Evolutionary conservation across 768 basidiomycete species (phyloP).

Genomic region (Favolaschia claudopus): DNA sequence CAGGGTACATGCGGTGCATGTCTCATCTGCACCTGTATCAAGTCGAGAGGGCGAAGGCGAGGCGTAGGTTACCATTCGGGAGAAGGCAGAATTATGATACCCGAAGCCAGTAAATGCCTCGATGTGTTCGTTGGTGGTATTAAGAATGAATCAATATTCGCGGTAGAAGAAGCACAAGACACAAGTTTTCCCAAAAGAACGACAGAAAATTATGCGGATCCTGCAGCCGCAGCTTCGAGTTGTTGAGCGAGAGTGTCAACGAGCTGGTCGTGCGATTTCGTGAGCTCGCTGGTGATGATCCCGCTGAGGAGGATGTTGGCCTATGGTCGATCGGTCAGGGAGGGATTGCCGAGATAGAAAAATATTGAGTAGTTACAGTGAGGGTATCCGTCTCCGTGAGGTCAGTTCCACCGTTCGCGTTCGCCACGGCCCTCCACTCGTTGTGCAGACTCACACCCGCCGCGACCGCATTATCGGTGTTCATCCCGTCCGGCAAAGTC

Average conservation of each 20-base stretch:
- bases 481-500: slow-evolving; percentile 18
- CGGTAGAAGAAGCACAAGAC: too few relatives aligned
- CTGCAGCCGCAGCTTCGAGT: slow-evolving; percentile 19
- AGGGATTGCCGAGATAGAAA: background rate
- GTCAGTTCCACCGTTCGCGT: slow-evolving; percentile 19
- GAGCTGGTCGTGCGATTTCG: slow-evolving; percentile 24
- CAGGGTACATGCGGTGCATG: too few relatives aligned
- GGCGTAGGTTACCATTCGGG: too few relatives aligned
- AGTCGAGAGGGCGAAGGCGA: too few relatives aligned
- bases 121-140: too few relatives aligned
- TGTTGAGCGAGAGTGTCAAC: slow-evolving; percentile 20
- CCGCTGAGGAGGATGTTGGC: slow-evolving; percentile 22
- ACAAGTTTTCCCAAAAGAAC: too few relatives aligned
- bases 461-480: slow-evolving; percentile 18
- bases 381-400: slow-evolving; percentile 28
- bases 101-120: too few relatives aligned
- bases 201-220: background rate
- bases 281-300: slow-evolving; percentile 13
- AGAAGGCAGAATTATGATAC: too few relatives aligned
- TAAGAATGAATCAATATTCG: too few relatives aligned
- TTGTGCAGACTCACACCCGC: slow-evolving; percentile 26
- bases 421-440: slow-evolving; percentile 26
- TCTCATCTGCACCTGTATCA: too few relatives aligned
- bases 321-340: background rate
- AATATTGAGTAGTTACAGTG: background rate